These are phyloP conservation scores for Zygosaccharomyces lentus DNA, from an alignment of 805 yeast genomes.

Conservation along the genomic window DNA sequence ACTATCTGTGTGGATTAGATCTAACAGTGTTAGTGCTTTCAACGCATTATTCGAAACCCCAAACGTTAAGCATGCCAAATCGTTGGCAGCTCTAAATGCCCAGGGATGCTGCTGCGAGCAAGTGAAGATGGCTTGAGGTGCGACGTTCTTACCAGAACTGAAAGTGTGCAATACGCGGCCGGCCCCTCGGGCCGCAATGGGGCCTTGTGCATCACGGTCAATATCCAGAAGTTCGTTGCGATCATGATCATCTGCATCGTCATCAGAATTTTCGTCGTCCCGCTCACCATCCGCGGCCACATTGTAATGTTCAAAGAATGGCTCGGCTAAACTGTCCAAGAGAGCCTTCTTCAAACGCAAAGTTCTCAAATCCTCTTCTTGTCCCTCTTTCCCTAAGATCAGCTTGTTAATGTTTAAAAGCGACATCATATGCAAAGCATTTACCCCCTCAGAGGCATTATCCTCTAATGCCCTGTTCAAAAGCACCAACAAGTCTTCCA, in stretches of 20 bases:
- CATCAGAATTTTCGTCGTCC: slow-evolving; percentile 13
- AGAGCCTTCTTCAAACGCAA: slow-evolving; percentile 25
- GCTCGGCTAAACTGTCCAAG: slow-evolving; percentile 35
- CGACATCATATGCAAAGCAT: slow-evolving; percentile 34
- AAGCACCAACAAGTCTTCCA: slow-evolving; percentile 28
- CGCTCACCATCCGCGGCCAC: slow-evolving; percentile 18
- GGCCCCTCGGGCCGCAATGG: slow-evolving; percentile 25
- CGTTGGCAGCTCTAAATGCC: slow-evolving; percentile 80
- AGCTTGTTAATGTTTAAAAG: slow-evolving; percentile 32
- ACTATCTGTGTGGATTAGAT: slow-evolving; percentile 72
- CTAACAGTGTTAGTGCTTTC: slow-evolving; percentile 61
- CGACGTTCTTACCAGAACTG: slow-evolving; percentile 63
- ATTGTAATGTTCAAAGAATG: slow-evolving; percentile 31
- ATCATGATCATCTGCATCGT: slow-evolving; percentile 8
- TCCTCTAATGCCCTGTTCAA: slow-evolving; percentile 34
- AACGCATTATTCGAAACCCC: slow-evolving; percentile 69
- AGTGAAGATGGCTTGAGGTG: slow-evolving; percentile 83
- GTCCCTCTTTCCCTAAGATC: slow-evolving; percentile 21
- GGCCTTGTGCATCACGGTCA: not conserved
- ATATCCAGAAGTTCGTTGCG: slow-evolving; percentile 3
- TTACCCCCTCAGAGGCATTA: slow-evolving; percentile 28
- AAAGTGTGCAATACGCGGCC: slow-evolving; percentile 56
- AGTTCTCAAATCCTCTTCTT: slow-evolving; percentile 6
- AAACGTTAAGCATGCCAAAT: slow-evolving; percentile 80
- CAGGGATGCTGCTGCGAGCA: slow-evolving; percentile 73